A percentile compares a stretch with the other conserved stretches of the same genome.
These are phyloP conservation scores for Alternaria arbusti DNA, from an alignment of 2,329 filamentous ascomycete species.

Conservation along the genomic window DNA sequence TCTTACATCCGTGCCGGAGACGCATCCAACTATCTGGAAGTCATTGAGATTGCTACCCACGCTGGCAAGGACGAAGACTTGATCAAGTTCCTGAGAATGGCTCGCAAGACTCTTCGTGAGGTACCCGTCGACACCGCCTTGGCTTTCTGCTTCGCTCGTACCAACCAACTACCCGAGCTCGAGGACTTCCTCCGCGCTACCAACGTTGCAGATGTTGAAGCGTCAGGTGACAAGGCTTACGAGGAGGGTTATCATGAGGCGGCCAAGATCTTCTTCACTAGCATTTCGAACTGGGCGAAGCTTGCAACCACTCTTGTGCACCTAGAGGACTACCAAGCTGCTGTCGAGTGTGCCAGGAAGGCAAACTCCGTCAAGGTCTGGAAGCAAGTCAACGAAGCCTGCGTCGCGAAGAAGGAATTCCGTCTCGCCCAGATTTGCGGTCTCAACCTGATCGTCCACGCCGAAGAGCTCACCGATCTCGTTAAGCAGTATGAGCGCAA, in stretches of 20 bases:
- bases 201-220: conserved; percentile 95
- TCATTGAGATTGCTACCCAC: conserved; percentile 93
- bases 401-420: conserved; percentile 98
- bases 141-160: conserved; percentile 90
- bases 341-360: conserved; percentile 96
- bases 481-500: conserved; percentile 97
- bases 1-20: conserved; percentile 97
- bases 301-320: conserved; percentile 97
- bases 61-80: conserved; percentile 98
- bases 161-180: conserved; percentile 88
- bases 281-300: conserved; percentile 99
- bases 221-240: conserved; percentile 97
- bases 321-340: conserved; percentile 94
- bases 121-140: conserved; percentile 91
- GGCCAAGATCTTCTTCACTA: conserved; percentile 97
- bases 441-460: conserved; percentile 96
- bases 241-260: conserved; percentile 93
- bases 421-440: conserved; percentile 98
- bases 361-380: conserved; percentile 99
- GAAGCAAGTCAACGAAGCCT: conserved; percentile 97
- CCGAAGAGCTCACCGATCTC: conserved; percentile 89
- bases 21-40: conserved; percentile 90
- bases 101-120: conserved; percentile 94
- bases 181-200: conserved; percentile 94
- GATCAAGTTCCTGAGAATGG: conserved; percentile 96